phyloP scores from a whole-genome alignment of 495 filamentous ascomycete genomes.

The Cladorrhinum samala region DNA sequence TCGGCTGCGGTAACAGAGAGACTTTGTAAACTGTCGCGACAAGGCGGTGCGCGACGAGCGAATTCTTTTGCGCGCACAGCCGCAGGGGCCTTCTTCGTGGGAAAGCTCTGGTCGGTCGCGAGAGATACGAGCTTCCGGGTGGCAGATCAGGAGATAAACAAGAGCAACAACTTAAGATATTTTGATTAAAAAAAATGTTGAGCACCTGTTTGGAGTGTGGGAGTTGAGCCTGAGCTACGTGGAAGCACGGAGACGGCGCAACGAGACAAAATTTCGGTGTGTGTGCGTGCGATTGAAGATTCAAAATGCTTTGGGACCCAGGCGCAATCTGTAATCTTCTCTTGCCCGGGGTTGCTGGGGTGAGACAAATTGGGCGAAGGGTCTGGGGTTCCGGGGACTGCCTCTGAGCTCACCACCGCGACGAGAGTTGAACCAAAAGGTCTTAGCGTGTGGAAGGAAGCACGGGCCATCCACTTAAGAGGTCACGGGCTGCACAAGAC shows the following conservation, averaged over 20 bases:
- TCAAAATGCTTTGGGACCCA: slow-evolving; percentile 7
- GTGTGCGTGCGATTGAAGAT: slow-evolving; percentile 20
- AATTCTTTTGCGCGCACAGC: slow-evolving; percentile 31
- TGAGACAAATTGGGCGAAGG: slow-evolving; percentile 21
- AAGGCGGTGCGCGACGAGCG: slow-evolving; percentile 14
- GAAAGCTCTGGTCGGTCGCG: neutral
- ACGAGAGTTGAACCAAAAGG: slow-evolving; percentile 10
- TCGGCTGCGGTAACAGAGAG: too few relatives aligned
- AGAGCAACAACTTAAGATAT: neutral
- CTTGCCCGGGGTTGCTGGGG: neutral
- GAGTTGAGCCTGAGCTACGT: neutral
- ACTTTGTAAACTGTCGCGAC: neutral
- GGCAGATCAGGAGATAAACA: neutral
- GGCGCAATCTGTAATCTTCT: slow-evolving; percentile 23
- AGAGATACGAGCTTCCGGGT: neutral
- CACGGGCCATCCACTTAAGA: slow-evolving; percentile 19
- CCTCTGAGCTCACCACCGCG: slow-evolving; percentile 17
- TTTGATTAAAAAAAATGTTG: slow-evolving; percentile 1
- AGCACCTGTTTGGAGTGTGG: neutral
- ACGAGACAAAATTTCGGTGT: slow-evolving; percentile 8
- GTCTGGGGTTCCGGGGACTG: slow-evolving; percentile 21
- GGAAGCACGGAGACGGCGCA: slow-evolving; percentile 1
- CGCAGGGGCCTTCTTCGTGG: slow-evolving; percentile 10
- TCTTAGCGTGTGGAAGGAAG: slow-evolving; percentile 14
- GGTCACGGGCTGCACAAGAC: slow-evolving; percentile 12